A percentile compares a stretch with the other conserved stretches of the same genome.
Conservation (phyloP, 306 rosid genomes). For the Aeschynomene evenia region DNA sequence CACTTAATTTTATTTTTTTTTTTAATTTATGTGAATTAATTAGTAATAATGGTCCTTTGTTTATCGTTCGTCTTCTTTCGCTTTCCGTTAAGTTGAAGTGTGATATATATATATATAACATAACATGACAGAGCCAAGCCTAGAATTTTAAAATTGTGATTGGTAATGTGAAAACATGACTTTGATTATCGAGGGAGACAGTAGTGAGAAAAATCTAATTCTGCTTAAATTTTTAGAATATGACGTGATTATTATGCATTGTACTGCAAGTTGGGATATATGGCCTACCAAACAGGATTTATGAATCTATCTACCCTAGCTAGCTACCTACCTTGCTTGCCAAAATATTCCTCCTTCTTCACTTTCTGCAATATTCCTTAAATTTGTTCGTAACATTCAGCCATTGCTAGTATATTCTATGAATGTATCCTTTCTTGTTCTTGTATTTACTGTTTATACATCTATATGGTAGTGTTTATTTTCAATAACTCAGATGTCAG, state of each 20-base stretch:
- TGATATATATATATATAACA: background rate
- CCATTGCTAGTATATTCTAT: background rate
- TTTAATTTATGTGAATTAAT: background rate
- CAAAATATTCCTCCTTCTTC: background rate
- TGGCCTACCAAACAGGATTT: conserved; percentile 35
- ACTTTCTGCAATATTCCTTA: background rate
- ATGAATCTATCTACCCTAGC: conserved; percentile 8
- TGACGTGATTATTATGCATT: conserved; percentile 15
- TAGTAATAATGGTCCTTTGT: no score
- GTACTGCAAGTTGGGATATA: conserved; percentile 20
- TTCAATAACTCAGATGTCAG: no score
- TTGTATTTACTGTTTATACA: no score
- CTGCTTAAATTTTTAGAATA: background rate
- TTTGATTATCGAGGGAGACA: conserved; percentile 2
- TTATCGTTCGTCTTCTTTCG: background rate
- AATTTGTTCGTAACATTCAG: background rate
- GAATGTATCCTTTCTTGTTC: no score
- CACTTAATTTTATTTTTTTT: background rate
- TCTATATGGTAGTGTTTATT: no score
- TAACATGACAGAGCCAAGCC: background rate
- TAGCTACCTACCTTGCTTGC: background rate
- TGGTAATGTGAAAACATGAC: conserved; percentile 2
- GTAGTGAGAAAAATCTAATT: background rate
- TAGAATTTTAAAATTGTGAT: background rate
- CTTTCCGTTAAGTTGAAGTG: background rate